Evolutionary conservation across 768 basidiomycete genomes (phyloP).

Genomic region (Clitopilus passeckerianus): DNA sequence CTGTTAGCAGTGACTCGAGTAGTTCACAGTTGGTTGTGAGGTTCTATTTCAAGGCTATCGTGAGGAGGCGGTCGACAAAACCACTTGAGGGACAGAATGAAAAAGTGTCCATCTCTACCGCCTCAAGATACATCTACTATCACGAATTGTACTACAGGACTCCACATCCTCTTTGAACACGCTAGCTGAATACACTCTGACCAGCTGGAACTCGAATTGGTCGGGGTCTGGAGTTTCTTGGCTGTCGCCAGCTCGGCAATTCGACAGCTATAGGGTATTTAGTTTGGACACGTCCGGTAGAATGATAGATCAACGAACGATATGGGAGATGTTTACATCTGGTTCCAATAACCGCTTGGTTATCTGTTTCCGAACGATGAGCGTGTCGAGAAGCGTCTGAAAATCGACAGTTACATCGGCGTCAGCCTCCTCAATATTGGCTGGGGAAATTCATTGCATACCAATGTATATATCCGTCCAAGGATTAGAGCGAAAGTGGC

Average conservation of each 20-base stretch:
- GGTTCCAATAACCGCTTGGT: neutral
- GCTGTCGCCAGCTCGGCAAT: neutral
- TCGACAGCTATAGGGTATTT: too few species aligned
- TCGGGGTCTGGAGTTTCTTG: neutral
- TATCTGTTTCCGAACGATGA: neutral
- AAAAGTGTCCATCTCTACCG: too few species aligned
- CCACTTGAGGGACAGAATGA: too few species aligned
- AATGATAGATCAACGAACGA: neutral
- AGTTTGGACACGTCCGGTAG: too few species aligned
- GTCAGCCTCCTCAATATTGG: neutral
- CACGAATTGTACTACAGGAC: neutral
- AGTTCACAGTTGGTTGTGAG: too few species aligned
- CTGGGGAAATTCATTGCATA: neutral
- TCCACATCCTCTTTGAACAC: neutral
- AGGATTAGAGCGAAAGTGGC: neutral
- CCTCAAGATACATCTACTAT: too few species aligned
- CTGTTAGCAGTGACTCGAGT: too few species aligned
- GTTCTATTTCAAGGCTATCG: too few species aligned
- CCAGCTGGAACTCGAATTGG: neutral
- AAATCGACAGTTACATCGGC: neutral
- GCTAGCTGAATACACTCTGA: neutral
- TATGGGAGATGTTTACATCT: neutral
- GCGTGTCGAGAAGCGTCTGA: neutral
- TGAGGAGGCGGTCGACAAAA: too few species aligned
- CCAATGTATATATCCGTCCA: neutral